phyloP scores from a whole-genome alignment of 2,329 filamentous ascomycete genomes.

The Pseudogymnoascus sp. region DNA sequence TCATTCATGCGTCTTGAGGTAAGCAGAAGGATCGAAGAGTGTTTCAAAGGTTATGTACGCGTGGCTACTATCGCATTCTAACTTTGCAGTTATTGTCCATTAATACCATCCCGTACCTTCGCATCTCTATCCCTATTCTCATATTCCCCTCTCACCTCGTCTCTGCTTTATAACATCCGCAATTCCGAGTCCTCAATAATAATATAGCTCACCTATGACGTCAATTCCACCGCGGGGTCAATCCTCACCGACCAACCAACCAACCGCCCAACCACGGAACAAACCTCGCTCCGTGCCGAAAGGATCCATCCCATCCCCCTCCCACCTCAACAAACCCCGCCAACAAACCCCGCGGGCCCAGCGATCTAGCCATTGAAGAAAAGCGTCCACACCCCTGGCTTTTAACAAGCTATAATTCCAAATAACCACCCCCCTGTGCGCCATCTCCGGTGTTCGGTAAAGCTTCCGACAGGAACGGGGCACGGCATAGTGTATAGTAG shows the following conservation, averaged over 20 bases:
- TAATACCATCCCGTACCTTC: not conserved
- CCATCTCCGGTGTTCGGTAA: not conserved
- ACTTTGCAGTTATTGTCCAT: not conserved
- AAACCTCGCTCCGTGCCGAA: not conserved
- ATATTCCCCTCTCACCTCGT: too few species aligned
- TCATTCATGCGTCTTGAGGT: not conserved
- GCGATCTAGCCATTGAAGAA: not conserved
- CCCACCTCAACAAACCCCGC: conserved; percentile 1
- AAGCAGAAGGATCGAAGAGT: not conserved
- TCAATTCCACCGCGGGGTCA: not conserved
- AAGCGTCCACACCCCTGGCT: not conserved
- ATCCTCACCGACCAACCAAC: not conserved
- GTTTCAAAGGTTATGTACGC: not conserved
- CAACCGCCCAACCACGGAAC: not conserved
- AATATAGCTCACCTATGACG: not conserved
- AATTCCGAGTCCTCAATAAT: too few species aligned
- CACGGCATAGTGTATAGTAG: not conserved
- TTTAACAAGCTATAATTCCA: conserved; percentile 3
- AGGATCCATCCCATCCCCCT: too few species aligned
- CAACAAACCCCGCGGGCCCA: not conserved
- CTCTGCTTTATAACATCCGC: too few species aligned
- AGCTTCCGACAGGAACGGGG: not conserved
- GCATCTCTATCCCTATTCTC: not conserved
- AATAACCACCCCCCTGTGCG: not conserved
- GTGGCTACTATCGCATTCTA: not conserved